Percentiles rank a stretch among this genome's conserved stretches.
phyloP scores from a whole-genome alignment of 352 stramenopile genomes.

The Aphanomyces astaci region DNA sequence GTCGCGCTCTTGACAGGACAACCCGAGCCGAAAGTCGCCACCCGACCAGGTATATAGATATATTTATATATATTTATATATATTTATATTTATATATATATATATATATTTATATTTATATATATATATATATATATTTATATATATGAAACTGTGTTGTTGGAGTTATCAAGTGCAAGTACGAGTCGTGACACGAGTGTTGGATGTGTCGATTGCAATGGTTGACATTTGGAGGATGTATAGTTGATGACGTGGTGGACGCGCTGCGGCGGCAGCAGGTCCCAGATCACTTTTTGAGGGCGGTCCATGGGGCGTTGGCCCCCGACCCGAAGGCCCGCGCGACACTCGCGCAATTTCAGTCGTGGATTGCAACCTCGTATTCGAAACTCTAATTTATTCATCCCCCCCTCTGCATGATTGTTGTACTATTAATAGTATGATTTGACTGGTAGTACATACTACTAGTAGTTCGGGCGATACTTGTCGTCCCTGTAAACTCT shows the following conservation, averaged over 20 bases:
- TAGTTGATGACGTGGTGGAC: conserved; percentile 56
- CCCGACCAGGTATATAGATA: conserved; percentile 41
- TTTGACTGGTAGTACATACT: no score
- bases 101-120: no score
- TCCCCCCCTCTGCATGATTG: no score
- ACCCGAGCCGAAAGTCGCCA: conserved; percentile 56
- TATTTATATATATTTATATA: no score
- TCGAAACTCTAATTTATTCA: conserved; percentile 21
- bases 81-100: no score
- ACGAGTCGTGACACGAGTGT: no score
- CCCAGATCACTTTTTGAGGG: conserved; percentile 29
- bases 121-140: no score
- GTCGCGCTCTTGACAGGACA: conserved; percentile 62
- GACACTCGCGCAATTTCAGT: conserved; percentile 39
- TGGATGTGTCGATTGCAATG: background rate
- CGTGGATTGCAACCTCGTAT: conserved; percentile 21
- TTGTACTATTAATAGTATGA: no score
- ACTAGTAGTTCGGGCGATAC: no score
- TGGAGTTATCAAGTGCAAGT: no score
- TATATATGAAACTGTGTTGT: no score
- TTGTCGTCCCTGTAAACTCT: no score
- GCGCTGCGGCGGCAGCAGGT: conserved; percentile 31
- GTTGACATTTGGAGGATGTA: background rate
- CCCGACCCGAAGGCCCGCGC: conserved; percentile 34
- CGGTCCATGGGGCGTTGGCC: conserved; percentile 43